Conservation (phyloP, 352 stramenopile genomes). For the Phytopythium vexans region DNA sequence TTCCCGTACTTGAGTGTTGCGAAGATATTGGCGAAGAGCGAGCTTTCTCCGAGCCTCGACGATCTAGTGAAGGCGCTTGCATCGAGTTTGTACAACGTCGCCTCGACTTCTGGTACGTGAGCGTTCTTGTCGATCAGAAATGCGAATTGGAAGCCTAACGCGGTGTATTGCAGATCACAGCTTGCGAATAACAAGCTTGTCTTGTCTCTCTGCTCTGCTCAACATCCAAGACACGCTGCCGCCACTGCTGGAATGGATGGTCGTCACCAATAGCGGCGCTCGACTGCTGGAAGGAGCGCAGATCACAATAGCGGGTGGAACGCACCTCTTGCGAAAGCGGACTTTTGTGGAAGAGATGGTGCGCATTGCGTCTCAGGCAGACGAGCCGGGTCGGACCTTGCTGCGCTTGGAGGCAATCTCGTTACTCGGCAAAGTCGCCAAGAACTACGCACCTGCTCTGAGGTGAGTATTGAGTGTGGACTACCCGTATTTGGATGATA, state of each 20-base stretch:
- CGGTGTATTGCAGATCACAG: conserved; percentile 50
- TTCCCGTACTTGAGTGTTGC: conserved; percentile 74
- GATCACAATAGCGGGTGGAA: conserved; percentile 64
- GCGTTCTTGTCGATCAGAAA: not conserved
- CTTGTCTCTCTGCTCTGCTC: conserved; percentile 73
- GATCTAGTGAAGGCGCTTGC: conserved; percentile 67
- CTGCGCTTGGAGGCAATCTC: conserved; percentile 81
- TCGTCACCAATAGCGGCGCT: conserved; percentile 40
- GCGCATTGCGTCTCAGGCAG: conserved; percentile 51
- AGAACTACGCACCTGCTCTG: conserved; percentile 78
- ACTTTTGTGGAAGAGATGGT: conserved; percentile 82
- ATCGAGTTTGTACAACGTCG: conserved; percentile 62
- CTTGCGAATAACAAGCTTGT: conserved; percentile 74
- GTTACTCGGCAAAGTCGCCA: conserved; percentile 78
- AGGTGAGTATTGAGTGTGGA: conserved; percentile 13
- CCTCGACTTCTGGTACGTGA: conserved; percentile 49
- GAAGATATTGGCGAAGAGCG: conserved; percentile 39
- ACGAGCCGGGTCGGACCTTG: conserved; percentile 48
- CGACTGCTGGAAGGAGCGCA: conserved; percentile 50
- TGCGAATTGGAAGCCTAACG: not conserved
- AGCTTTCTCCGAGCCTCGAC: conserved; percentile 49
- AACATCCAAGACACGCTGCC: conserved; percentile 68
- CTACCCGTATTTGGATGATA: not conserved
- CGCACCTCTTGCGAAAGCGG: conserved; percentile 40
- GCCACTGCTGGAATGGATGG: conserved; percentile 71